Conservation (phyloP, 257 asterid genomes). For the Handroanthus guayacan region DNA sequence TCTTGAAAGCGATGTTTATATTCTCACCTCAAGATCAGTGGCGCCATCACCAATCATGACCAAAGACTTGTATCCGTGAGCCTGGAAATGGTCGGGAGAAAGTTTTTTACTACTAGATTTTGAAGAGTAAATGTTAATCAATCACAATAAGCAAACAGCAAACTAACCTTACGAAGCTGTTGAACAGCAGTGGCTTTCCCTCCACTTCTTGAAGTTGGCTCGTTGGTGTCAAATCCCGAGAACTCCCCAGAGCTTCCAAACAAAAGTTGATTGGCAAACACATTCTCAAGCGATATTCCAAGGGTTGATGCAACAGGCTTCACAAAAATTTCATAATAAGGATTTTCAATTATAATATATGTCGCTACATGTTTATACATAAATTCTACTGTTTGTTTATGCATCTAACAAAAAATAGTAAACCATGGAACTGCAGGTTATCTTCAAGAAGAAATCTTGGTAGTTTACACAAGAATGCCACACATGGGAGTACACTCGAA, state of each 20-base stretch:
- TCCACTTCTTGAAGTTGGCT: constrained; percentile 93
- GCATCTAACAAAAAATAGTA: background rate
- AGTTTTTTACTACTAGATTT: background rate
- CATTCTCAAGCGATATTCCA: constrained; percentile 69
- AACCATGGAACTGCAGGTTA: too few relatives aligned
- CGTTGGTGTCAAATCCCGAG: constrained; percentile 72
- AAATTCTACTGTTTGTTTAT: too few relatives aligned
- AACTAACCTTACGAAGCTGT: constrained; percentile 76
- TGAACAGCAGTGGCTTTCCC: constrained; percentile 91
- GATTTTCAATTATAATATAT: constrained; percentile 3
- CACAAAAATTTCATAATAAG: constrained; percentile 31
- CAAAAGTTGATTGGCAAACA: constrained; percentile 80
- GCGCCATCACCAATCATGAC: constrained; percentile 99
- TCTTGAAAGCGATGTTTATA: background rate
- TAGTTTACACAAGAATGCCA: too few relatives aligned
- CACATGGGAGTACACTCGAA: too few relatives aligned
- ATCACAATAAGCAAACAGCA: background rate
- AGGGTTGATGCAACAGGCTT: constrained; percentile 89
- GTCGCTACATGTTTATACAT: background rate
- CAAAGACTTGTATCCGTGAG: constrained; percentile 60
- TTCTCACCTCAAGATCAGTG: constrained; percentile 91
- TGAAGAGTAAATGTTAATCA: constrained; percentile 22
- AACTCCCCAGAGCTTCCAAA: constrained; percentile 85
- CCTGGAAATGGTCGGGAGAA: constrained; percentile 47
- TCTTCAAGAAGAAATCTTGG: too few relatives aligned